phyloP scores from a whole-genome alignment of 2,329 filamentous ascomycete genomes.

The Thielaviopsis populi region DNA sequence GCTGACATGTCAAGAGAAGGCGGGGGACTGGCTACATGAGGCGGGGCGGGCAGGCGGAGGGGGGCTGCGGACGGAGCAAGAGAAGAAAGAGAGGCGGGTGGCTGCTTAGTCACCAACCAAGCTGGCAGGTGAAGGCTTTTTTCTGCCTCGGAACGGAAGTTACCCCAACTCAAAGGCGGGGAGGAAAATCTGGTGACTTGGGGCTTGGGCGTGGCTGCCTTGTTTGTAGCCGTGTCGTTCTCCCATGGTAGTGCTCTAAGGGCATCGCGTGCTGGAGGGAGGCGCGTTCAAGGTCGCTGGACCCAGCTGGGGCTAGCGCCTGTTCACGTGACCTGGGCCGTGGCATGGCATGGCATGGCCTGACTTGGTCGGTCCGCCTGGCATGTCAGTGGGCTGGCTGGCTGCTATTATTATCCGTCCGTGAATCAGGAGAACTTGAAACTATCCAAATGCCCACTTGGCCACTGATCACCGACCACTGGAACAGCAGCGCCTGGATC shows the following conservation, averaged over 20 bases:
- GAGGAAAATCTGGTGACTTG: not conserved
- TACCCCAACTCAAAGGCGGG: not conserved
- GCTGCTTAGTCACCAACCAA: no score
- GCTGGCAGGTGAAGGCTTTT: no score
- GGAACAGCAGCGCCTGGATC: not conserved
- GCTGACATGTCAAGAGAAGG: not conserved
- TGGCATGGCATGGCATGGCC: not conserved
- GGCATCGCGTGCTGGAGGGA: not conserved
- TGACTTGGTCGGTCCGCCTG: no score
- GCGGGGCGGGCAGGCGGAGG: no score
- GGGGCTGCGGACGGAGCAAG: no score
- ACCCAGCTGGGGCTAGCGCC: not conserved
- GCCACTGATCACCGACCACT: not conserved
- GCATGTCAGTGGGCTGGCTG: no score
- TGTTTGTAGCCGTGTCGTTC: not conserved
- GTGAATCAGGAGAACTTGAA: not conserved
- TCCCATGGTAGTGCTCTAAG: not conserved
- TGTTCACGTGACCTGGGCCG: not conserved
- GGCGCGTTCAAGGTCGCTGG: not conserved
- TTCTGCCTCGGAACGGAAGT: not conserved
- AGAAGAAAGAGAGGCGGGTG: no score
- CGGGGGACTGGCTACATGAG: not conserved
- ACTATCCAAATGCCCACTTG: not conserved
- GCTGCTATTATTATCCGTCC: not conserved
- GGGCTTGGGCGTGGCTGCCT: not conserved